Evolutionary conservation across 208 protist species (phyloP), one percentile per base, ranked within the genome.

Genomic region (Crithidia thermophila): DNA sequence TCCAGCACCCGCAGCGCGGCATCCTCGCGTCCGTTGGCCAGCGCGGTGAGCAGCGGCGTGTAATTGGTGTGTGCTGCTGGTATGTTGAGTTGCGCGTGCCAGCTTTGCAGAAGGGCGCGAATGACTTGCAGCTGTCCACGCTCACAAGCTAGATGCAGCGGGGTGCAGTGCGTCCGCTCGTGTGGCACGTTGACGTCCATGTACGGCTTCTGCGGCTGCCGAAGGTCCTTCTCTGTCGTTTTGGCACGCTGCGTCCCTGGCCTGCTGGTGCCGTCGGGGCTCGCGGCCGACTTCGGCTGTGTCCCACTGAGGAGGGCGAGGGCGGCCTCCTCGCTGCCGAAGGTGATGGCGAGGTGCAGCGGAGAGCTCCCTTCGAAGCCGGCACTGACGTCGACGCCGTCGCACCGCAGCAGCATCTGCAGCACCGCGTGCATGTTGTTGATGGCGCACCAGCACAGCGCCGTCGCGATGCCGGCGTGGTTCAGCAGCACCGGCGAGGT

Each of bases 61-160:
- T 82, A 66, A 63, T 74, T 85, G n/a, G 43, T 87, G 58, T 65
- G 57, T 36, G 87, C 85, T 34, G 77, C 87, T 11, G 77, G 40
- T 28, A 80, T 52, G 73, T 82, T 87, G 11, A 94, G 67, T 18
- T 79, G 79, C 23, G 88, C 88, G n/a, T 79, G 73, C 69, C 68
- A 77, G 43, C 67, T 77, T 20, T 61, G 57, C 40, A 94, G 77
- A 18, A 94, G 79, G 0, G 60, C 56, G 4, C 74, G 75, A 11
- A 85, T 72, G 4, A 94, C 80, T 21, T 62, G 55, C 20, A 86
- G 46, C 42, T 87, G 81, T 16, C 85, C 85, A 14, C 77, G 70
- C 62, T 94, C 85, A 47, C 85, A 91, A 37, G 88, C 88, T n/a
- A 94, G 75, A 52, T 94, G 88, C 39, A 94, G 75, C n/a, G 88